Evolutionary conservation across 2,329 filamentous ascomycete genomes (phyloP), one percentile per base, ranked within the genome.

Genomic region (Fusarium chaquense): DNA sequence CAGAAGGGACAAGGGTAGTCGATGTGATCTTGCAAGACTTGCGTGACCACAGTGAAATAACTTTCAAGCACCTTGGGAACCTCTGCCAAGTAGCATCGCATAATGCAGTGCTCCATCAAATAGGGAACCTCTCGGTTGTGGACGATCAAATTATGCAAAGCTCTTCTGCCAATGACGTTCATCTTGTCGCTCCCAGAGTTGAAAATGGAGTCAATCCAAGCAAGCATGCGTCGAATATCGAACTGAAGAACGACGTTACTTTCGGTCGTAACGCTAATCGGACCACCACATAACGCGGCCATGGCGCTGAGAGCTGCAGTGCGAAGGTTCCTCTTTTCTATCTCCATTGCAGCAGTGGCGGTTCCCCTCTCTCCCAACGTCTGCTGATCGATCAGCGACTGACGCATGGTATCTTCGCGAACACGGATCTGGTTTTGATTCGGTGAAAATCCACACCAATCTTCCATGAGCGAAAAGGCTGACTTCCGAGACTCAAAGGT

Each of bases 361-460:
- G 90, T 93, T 6, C 91, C 90, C 70, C 92, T 88, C 76, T 94
- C 93, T 15, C 90, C 89, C 20, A 90, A 80, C 22, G 91, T 89
- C 59, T 96, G 93, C 58, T 93, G 91, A 54, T 95, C 90, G 36
- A 97, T 90, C 70, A 96, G 86, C 4, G 92, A 93, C 72, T 94
- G 92, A 44, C 93, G 87, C 91, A 98, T 97, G 36, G 88, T 91
- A 66, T 97, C 92, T 79, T 98, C 94, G 65, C 93, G 87, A 61
- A 91, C 90, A 7, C 90, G 88, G 41, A 97, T 92, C 69, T 97
- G 92, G 16, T 83, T 85, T 77, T 97, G 93, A 69, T 98, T 97
- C 0, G 94, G 93, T 10, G 94, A 97, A 78, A 97, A 98, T 4
- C 96, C 96, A 77, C 96, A 99, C 97, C 97, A 99, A 70, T 98